These are phyloP conservation scores for Geotrichum candidum DNA, from an alignment of 1,139 yeast species.

Conservation along the genomic window DNA sequence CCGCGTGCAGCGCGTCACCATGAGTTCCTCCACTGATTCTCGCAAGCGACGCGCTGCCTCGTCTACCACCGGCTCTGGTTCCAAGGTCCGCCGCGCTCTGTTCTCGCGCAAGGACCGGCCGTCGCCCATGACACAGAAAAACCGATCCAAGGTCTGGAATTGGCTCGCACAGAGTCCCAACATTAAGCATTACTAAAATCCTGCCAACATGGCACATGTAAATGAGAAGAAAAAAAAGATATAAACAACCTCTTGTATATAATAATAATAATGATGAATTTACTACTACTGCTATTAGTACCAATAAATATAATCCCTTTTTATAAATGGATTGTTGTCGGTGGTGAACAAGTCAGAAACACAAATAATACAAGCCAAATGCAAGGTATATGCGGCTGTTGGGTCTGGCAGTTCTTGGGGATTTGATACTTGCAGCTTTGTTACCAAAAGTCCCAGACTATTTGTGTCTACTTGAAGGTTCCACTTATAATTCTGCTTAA, in stretches of 20 bases:
- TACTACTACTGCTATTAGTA: background rate
- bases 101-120: constrained; percentile 1
- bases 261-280: background rate
- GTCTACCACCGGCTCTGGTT: background rate
- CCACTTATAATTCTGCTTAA: too few relatives aligned
- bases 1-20: constrained; percentile 58
- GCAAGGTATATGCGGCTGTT: background rate
- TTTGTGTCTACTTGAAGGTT: too few relatives aligned
- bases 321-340: background rate
- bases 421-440: too few relatives aligned
- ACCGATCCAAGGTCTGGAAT: constrained; percentile 13
- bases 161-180: constrained; percentile 14
- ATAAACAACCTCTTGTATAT: background rate
- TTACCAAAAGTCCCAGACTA: too few relatives aligned
- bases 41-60: background rate
- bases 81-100: background rate
- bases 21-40: constrained; percentile 41
- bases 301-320: background rate
- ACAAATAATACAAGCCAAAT: background rate
- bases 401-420: too few relatives aligned
- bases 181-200: constrained; percentile 6
- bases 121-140: background rate
- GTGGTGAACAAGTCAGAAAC: background rate
- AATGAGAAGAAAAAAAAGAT: background rate
- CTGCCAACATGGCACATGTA: background rate